Percentiles rank a stretch among this genome's conserved stretches.
These are phyloP conservation scores for Trichoderma lentiforme DNA, from an alignment of 2,329 filamentous ascomycete species.

Conservation along the genomic window DNA sequence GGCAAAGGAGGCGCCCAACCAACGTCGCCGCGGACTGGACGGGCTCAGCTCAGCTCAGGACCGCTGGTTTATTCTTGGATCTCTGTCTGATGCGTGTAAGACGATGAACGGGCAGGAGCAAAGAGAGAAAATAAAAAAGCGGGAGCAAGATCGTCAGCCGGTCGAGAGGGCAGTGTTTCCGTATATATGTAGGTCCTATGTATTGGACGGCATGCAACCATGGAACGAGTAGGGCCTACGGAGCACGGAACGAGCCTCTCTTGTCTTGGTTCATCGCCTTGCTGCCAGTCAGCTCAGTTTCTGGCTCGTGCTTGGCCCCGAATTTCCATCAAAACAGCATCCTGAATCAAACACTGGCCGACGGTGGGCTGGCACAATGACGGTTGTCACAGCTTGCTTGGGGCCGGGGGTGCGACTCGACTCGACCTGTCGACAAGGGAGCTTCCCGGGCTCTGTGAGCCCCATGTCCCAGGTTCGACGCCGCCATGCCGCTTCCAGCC, in stretches of 20 bases:
- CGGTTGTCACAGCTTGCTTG: conserved; percentile 13
- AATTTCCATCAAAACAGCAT: not conserved
- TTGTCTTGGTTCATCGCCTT: not conserved
- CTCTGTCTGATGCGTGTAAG: not conserved
- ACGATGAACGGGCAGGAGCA: not conserved
- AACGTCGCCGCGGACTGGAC: not conserved
- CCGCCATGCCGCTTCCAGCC: conserved; percentile 3
- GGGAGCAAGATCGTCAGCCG: not conserved
- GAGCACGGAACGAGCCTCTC: not conserved
- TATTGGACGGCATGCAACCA: not conserved
- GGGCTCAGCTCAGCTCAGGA: not conserved
- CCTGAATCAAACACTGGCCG: conserved; percentile 16
- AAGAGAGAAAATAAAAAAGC: not conserved
- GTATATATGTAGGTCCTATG: not conserved
- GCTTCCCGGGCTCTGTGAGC: not conserved
- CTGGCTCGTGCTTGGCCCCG: conserved; percentile 4
- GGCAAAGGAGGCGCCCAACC: not conserved
- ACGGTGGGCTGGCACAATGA: conserved; percentile 13
- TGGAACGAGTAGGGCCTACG: not conserved
- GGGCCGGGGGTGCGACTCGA: conserved; percentile 12
- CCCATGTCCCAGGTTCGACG: not conserved
- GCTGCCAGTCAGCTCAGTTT: conserved; percentile 7
- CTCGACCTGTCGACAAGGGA: conserved; percentile 10
- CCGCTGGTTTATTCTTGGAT: conserved; percentile 1
- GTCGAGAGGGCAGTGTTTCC: conserved; percentile 10